phyloP scores from a whole-genome alignment of 2,329 filamentous ascomycete species.

The Cladorrhinum sp. region DNA sequence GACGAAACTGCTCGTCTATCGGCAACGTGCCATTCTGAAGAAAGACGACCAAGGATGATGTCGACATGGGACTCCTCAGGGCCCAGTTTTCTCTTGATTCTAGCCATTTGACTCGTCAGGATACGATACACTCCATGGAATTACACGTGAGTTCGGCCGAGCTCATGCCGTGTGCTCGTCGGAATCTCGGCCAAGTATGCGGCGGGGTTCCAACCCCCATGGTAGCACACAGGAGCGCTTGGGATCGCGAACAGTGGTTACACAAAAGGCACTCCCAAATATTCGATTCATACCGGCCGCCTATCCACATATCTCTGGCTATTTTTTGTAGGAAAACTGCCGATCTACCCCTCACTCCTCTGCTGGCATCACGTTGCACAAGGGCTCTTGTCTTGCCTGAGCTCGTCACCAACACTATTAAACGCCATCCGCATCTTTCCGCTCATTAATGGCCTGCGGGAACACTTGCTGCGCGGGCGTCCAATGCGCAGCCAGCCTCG shows the following conservation, averaged over 20 bases:
- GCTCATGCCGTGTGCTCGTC: slow-evolving; percentile 6
- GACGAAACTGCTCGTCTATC: too few species aligned
- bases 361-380: slow-evolving; percentile 3
- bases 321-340: slow-evolving; percentile 2
- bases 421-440: background rate
- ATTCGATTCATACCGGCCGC: background rate
- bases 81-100: background rate
- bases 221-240: slow-evolving; percentile 3
- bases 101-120: background rate
- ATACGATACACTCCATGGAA: background rate
- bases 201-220: background rate
- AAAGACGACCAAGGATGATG: background rate
- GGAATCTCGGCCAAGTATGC: slow-evolving; percentile 4
- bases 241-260: background rate
- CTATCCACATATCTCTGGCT: too few species aligned
- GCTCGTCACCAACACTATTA: background rate
- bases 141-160: background rate
- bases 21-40: background rate
- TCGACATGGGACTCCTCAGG: background rate
- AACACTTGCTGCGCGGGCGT: background rate
- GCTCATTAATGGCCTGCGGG: background rate
- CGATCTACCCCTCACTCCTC: background rate
- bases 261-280: background rate
- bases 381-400: background rate
- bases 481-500: too few species aligned